phyloP scores from a whole-genome alignment of 1,284 basidiomycete genomes.

The Tilletia setariae region DNA sequence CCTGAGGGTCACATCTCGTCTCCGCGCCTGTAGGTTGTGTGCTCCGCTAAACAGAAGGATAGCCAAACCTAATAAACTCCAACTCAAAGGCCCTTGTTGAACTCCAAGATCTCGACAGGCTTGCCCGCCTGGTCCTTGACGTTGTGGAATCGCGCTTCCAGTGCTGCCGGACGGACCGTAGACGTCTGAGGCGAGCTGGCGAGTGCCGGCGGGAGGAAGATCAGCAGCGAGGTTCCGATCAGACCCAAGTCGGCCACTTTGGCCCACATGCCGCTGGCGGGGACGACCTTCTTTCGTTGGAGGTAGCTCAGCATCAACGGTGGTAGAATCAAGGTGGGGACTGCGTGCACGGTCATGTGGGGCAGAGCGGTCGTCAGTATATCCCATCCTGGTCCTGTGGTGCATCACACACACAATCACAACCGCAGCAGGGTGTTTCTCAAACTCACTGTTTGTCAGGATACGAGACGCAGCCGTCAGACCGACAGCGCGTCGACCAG shows the following conservation, averaged over 20 bases:
- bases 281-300: constrained; percentile 32
- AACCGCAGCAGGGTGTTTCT: no score
- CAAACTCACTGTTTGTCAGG: constrained; percentile 59
- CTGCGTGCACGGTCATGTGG: constrained; percentile 9
- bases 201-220: constrained; percentile 62
- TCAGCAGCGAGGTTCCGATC: constrained; percentile 59
- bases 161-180: constrained; percentile 53
- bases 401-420: no score
- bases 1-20: no score
- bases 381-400: not conserved
- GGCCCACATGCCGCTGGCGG: constrained; percentile 27
- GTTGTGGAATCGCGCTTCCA: constrained; percentile 55
- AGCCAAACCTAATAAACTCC: no score
- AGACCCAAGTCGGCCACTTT: constrained; percentile 33
- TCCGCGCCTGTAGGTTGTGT: no score
- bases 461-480: constrained; percentile 60
- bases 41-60: no score
- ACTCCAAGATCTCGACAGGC: constrained; percentile 55
- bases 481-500: constrained; percentile 59
- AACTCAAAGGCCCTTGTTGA: constrained; percentile 59
- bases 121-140: constrained; percentile 51
- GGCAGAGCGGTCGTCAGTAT: not conserved
- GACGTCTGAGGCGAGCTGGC: constrained; percentile 61
- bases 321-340: constrained; percentile 60
- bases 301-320: constrained; percentile 59